Evolutionary conservation across 2,329 filamentous ascomycete species (phyloP).

Genomic region (Calonectria fujianensis): DNA sequence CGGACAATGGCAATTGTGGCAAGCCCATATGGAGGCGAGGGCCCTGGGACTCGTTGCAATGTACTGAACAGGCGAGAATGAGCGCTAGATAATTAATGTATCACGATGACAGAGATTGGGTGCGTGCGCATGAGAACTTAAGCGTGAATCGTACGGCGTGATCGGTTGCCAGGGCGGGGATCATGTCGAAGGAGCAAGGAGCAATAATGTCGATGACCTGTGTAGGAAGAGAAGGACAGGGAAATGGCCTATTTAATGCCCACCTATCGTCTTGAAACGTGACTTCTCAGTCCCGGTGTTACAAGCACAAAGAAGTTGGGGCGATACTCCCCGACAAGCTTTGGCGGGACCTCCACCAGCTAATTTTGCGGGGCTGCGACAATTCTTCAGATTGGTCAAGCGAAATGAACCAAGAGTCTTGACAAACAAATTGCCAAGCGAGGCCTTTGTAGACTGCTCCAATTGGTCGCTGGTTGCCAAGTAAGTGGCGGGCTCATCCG

Average conservation of each 20-base stretch:
- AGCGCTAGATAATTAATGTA: background rate
- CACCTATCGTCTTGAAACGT: background rate
- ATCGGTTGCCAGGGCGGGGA: background rate
- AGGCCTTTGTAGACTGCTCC: background rate
- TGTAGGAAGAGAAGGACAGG: background rate
- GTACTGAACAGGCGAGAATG: background rate
- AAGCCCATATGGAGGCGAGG: too few species aligned
- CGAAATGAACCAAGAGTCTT: background rate
- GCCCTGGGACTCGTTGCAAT: background rate
- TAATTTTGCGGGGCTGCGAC: slow-evolving; percentile 16
- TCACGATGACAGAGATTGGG: background rate
- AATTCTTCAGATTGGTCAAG: background rate
- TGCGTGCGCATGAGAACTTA: background rate
- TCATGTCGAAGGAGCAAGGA: background rate
- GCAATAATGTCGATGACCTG: background rate
- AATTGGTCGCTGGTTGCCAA: background rate
- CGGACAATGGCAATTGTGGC: background rate
- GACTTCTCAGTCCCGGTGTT: background rate
- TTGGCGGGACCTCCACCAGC: background rate
- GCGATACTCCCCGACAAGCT: slow-evolving; percentile 18
- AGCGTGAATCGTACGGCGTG: background rate
- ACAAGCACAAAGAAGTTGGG: background rate
- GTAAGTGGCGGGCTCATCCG: background rate
- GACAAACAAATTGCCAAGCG: background rate
- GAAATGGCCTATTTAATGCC: background rate